Base-by-base conservation (phyloP, 495 filamentous ascomycete species). In the Wilcoxina mikolae region DNA sequence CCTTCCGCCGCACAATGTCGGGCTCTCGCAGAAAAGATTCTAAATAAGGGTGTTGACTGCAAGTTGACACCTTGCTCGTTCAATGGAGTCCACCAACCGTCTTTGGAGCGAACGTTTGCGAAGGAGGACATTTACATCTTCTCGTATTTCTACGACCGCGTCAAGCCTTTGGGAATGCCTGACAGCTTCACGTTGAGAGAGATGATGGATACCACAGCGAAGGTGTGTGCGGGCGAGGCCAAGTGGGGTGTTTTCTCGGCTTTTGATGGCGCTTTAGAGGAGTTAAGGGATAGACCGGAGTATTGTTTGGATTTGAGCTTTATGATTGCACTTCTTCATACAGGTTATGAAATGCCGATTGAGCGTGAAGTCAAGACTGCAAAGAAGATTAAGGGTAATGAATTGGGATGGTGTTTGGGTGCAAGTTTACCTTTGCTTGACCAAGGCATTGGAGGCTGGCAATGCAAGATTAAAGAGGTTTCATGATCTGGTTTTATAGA, bases 361-460 rank as follows among this genome's bases (percentile, higher is more conserved):
- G 85, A 91, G 55, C 78, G 91, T 20, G 90, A 96, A 71, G 88
- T 98, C 51, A 86, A 84, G 74, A 93, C 95, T 60, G 91, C 91
- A 26, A 96, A 98, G 84, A 90, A 95, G 77, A 91, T 96, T 61
- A 90, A 90, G 74, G 81, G 80, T 29, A 95, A 95, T 68, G 93
- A 98, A 74, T 71, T 98, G 54, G 91, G 91, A 46, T 98, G 91
- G 91, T 95, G 89, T 72, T 73, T 98, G 68, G 91, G 91, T 62
- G 91, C 91, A 56, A 95, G 82, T 73, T 71, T 89, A 58, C 85
- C 84, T 29, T 73, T 89, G 53, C 71, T 89, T 58, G 81, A 72
- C 58, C 76, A 84, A 66, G 77, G 79, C 45, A 78, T 80, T 48
- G 84, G 84, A 9, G 64, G 64, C 57, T 89, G 84, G 84, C 74